A percentile compares a stretch with the other conserved stretches of the same genome.
Evolutionary conservation across 495 filamentous ascomycete genomes (phyloP).

Genomic region (Staphylotrichum tortipilum): DNA sequence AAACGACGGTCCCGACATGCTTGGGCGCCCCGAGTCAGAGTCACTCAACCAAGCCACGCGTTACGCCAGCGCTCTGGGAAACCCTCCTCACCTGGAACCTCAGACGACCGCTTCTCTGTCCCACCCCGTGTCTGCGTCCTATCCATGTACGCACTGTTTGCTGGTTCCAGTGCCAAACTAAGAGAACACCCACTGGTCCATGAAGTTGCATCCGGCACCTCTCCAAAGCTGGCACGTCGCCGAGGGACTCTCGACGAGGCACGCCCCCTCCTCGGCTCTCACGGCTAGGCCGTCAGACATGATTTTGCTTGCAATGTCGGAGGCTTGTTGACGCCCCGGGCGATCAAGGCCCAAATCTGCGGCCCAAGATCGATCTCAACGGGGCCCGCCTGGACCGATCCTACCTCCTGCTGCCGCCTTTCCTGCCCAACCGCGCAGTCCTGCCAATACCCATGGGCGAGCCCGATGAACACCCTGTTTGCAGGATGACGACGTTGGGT

Average conservation of each 20-base stretch:
- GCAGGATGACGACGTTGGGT: constrained; percentile 9
- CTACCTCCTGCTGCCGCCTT: constrained; percentile 8
- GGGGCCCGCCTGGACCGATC: constrained; percentile 9
- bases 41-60: constrained; percentile 14
- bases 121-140: neutral
- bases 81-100: constrained; percentile 1
- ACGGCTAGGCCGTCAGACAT: constrained; percentile 11
- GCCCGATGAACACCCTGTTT: constrained; percentile 10
- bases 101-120: constrained; percentile 8
- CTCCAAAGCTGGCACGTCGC: constrained; percentile 9
- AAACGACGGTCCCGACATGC: constrained; percentile 5
- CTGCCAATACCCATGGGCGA: constrained; percentile 22
- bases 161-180: constrained; percentile 7
- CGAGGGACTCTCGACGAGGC: neutral
- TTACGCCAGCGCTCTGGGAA: constrained; percentile 11
- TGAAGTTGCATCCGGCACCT: constrained; percentile 4
- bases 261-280: constrained; percentile 3
- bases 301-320: constrained; percentile 11
- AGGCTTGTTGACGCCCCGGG: constrained; percentile 7
- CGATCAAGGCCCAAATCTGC: constrained; percentile 18
- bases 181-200: neutral
- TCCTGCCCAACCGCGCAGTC: constrained; percentile 22
- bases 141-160: neutral
- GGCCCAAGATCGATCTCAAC: constrained; percentile 20
- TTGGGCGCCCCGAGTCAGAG: constrained; percentile 6